These are phyloP conservation scores for Carex scoparia DNA, from an alignment of 176 grass and related monocot genomes.

Conservation along the genomic window DNA sequence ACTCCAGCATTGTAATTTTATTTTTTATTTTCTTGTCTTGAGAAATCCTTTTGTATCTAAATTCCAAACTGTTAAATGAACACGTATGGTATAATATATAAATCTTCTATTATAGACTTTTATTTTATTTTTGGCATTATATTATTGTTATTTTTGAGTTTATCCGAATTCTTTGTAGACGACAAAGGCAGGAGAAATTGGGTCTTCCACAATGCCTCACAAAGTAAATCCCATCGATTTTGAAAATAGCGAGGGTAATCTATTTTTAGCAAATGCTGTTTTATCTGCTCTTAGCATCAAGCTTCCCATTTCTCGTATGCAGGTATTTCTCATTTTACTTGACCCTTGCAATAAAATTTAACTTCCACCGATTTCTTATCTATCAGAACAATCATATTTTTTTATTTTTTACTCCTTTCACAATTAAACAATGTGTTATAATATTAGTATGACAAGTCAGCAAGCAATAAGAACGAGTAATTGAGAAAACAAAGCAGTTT, in stretches of 20 bases:
- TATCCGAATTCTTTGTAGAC: conserved; percentile 43
- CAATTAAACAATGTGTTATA: conserved; percentile 23
- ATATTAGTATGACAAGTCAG: neutral
- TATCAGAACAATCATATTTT: neutral
- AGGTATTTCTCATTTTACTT: conserved; percentile 43
- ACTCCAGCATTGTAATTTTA: neutral
- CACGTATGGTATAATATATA: neutral
- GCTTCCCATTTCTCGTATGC: conserved; percentile 86
- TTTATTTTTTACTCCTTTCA: neutral
- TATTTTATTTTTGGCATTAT: neutral
- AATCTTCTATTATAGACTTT: neutral
- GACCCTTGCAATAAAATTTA: neutral
- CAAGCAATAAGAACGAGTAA: neutral
- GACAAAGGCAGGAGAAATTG: conserved; percentile 85
- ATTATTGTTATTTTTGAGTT: conserved; percentile 10
- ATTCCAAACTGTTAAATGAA: neutral
- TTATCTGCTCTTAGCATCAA: conserved; percentile 83
- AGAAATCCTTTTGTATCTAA: neutral
- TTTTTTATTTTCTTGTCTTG: neutral
- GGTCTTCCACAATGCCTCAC: conserved; percentile 98
- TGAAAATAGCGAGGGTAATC: conserved; percentile 97
- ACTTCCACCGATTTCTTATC: neutral
- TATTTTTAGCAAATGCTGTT: conserved; percentile 47
- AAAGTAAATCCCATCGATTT: conserved; percentile 99
- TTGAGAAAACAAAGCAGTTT: neutral